phyloP scores from a whole-genome alignment of 257 asterid species.

The Jacaranda mimosifolia region DNA sequence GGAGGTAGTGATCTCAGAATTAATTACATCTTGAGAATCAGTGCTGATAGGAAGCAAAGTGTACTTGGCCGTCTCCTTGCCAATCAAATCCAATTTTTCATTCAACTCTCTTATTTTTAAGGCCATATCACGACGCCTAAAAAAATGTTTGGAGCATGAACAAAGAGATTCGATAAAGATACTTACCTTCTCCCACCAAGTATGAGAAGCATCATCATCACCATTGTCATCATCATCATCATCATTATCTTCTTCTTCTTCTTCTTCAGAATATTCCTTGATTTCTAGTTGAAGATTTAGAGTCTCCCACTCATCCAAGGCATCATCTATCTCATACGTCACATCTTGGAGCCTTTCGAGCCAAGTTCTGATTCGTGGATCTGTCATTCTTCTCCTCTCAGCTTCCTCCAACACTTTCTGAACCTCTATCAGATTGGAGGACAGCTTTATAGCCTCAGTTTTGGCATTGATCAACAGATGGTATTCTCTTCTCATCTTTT shows the following conservation, averaged over 20 bases:
- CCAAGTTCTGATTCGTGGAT: constrained; percentile 10
- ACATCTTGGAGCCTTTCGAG: background rate
- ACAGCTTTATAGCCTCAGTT: background rate
- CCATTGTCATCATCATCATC: too few species aligned
- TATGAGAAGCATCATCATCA: background rate
- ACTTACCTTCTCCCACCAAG: background rate
- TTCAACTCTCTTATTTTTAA: background rate
- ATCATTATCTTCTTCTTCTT: too few species aligned
- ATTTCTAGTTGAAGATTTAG: background rate
- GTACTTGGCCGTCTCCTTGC: background rate
- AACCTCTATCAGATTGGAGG: background rate
- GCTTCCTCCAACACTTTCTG: background rate
- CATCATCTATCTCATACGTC: background rate
- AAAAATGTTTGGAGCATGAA: too few species aligned
- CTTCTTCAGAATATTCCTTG: background rate
- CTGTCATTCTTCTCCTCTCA: background rate
- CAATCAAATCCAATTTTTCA: background rate
- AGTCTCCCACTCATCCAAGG: background rate
- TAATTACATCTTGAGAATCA: background rate
- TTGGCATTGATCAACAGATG: background rate
- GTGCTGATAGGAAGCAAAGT: background rate
- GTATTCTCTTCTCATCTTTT: background rate
- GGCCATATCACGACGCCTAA: too few species aligned
- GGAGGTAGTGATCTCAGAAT: background rate
- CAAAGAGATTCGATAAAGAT: background rate